These are phyloP conservation scores for Talinum fruticosum DNA, from an alignment of 148 eudicot genomes.

Conservation along the genomic window DNA sequence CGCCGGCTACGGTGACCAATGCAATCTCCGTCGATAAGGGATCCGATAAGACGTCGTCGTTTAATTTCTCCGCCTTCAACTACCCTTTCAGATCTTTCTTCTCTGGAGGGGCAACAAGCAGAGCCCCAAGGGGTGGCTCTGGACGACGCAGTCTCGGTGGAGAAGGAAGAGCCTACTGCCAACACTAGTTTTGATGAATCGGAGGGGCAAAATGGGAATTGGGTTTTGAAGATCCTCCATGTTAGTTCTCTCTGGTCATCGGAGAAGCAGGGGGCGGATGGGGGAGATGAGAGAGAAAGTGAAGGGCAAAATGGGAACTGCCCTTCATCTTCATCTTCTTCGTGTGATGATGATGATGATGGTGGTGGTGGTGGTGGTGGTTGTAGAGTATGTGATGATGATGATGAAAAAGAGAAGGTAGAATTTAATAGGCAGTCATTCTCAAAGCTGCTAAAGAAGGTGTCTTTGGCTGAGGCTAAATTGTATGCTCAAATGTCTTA, in stretches of 20 bases:
- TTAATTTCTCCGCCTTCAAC: slow-evolving; percentile 42
- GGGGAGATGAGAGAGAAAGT: slow-evolving; percentile 28
- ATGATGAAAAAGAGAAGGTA: slow-evolving; percentile 25
- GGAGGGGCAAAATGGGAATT: slow-evolving; percentile 52
- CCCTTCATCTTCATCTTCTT: slow-evolving; percentile 19
- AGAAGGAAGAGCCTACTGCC: slow-evolving; percentile 19
- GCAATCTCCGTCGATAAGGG: slow-evolving; percentile 27
- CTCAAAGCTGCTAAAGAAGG: slow-evolving; percentile 70
- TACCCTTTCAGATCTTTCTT: slow-evolving; percentile 67
- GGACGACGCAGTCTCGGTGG: slow-evolving; percentile 58
- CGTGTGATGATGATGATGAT: slow-evolving; percentile 33
- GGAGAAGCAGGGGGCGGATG: slow-evolving; percentile 23
- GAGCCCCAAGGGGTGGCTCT: slow-evolving; percentile 35
- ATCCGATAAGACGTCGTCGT: slow-evolving; percentile 18
- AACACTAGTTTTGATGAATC: slow-evolving; percentile 5
- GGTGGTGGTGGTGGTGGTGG: slow-evolving; percentile 34
- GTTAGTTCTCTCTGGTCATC: slow-evolving; percentile 53
- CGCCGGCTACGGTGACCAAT: slow-evolving; percentile 24
- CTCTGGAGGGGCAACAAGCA: slow-evolving; percentile 29
- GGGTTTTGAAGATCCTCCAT: slow-evolving; percentile 79
- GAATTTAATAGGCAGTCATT: slow-evolving; percentile 65
- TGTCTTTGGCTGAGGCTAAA: slow-evolving; percentile 70
- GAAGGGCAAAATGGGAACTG: slow-evolving; percentile 23
- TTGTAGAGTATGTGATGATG: slow-evolving; percentile 45
- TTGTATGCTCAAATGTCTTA: slow-evolving; percentile 83